These are phyloP conservation scores for Immersiporthe knoxdaviesiana DNA, from an alignment of 2,329 filamentous ascomycete genomes.

Conservation along the genomic window DNA sequence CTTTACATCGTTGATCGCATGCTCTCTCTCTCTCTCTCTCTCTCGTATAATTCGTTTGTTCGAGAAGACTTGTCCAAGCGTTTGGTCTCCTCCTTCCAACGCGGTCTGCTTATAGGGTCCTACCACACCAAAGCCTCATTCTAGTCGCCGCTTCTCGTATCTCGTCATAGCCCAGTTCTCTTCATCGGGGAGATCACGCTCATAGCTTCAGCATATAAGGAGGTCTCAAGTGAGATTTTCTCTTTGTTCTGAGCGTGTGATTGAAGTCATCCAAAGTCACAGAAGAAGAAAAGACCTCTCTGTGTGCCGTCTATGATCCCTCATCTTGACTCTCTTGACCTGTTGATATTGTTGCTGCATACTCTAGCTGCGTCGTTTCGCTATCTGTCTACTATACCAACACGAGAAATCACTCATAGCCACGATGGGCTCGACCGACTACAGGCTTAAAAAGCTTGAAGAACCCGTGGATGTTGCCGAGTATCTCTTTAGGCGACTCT, in stretches of 20 bases:
- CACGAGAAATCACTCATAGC: neutral
- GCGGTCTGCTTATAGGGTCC: conserved; percentile 17
- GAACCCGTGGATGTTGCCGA: conserved; percentile 64
- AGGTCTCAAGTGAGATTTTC: neutral
- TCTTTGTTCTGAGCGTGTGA: neutral
- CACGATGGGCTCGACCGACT: conserved; percentile 39
- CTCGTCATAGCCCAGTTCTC: neutral
- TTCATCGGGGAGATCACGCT: neutral
- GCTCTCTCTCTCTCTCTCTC: neutral
- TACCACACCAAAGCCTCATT: conserved; percentile 2
- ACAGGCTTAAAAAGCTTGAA: conserved; percentile 47
- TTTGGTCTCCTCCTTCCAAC: conserved; percentile 2
- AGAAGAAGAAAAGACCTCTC: neutral
- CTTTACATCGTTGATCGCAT: neutral
- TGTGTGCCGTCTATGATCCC: neutral
- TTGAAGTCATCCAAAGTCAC: neutral
- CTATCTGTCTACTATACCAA: neutral
- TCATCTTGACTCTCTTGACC: neutral
- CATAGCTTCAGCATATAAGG: neutral
- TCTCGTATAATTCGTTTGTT: too few relatives aligned
- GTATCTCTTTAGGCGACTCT: conserved; percentile 68
- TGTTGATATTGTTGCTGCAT: neutral
- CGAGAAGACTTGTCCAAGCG: conserved; percentile 3
- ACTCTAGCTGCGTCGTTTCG: neutral
- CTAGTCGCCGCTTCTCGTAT: conserved; percentile 15